These are phyloP conservation scores for Penicillium soppii DNA, from an alignment of 495 filamentous ascomycete genomes.

Conservation along the genomic window DNA sequence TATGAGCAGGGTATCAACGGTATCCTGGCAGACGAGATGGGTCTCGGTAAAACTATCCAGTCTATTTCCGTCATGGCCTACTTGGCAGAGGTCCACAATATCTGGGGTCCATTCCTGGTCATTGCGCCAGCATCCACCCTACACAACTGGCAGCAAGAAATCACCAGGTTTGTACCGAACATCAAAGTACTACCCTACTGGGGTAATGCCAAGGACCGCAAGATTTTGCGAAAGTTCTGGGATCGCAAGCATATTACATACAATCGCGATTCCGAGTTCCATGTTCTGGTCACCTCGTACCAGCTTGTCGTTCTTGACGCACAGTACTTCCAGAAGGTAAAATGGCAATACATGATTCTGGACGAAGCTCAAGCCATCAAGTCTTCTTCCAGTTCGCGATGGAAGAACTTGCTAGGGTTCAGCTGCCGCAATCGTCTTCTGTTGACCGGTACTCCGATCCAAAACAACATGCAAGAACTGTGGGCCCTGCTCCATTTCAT, in stretches of 20 bases:
- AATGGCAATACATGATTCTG: conserved; percentile 99
- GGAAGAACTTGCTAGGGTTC: conserved; percentile 93
- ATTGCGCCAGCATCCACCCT: conserved; percentile 94
- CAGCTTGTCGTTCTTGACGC: conserved; percentile 95
- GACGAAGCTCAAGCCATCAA: conserved; percentile 99
- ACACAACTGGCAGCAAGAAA: conserved; percentile 99
- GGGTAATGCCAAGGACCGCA: conserved; percentile 92
- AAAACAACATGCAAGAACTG: conserved; percentile 99
- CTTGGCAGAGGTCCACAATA: conserved; percentile 92
- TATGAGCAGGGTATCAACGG: conserved; percentile 99
- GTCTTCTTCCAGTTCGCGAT: conserved; percentile 91
- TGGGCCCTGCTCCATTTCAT: conserved; percentile 99
- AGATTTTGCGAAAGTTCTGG: conserved; percentile 98
- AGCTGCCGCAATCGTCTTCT: conserved; percentile 93
- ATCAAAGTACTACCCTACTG: conserved; percentile 97
- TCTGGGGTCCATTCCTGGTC: conserved; percentile 97
- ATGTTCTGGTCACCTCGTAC: conserved; percentile 95
- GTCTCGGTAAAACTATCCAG: conserved; percentile 97
- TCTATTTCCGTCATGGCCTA: conserved; percentile 99
- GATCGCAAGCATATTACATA: conserved; percentile 97
- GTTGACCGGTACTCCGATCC: conserved; percentile 95
- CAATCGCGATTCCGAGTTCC: conserved; percentile 86
- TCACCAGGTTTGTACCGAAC: conserved; percentile 86
- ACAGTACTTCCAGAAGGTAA: conserved; percentile 96
- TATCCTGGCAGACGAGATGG: conserved; percentile 98